Evolutionary conservation across 495 filamentous ascomycete genomes (phyloP).

Genomic region (Penicillium malachiteum): DNA sequence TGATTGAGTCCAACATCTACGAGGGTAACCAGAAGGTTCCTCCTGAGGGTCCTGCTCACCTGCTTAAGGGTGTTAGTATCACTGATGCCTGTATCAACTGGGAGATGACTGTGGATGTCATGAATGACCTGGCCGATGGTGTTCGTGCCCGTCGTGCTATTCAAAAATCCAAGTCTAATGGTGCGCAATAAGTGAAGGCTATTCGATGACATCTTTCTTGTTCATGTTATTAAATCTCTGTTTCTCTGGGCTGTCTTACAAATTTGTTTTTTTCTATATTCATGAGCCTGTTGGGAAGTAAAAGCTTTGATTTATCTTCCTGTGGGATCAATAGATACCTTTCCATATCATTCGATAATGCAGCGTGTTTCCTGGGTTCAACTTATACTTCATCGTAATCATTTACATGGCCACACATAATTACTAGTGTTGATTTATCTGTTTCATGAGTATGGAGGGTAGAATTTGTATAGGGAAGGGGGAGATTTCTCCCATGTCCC

Average conservation of each 20-base stretch:
- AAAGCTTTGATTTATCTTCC: conserved; percentile 1
- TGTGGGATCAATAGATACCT: conserved; percentile 20
- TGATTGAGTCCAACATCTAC: conserved; percentile 98
- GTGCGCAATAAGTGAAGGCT: conserved; percentile 20
- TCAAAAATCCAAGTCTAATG: conserved; percentile 28
- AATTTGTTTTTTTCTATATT: conserved; percentile 3
- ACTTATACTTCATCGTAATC: not conserved
- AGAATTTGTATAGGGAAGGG: not conserved
- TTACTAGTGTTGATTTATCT: not conserved
- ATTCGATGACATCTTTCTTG: not conserved
- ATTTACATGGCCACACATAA: not conserved
- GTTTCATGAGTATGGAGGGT: not conserved
- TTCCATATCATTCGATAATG: conserved; percentile 11
- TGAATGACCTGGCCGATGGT: conserved; percentile 86
- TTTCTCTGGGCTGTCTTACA: not conserved
- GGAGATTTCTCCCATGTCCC: not conserved
- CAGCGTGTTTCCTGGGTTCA: conserved; percentile 2
- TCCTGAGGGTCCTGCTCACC: conserved; percentile 68
- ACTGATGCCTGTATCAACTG: conserved; percentile 98
- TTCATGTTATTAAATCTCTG: not conserved
- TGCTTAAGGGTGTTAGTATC: conserved; percentile 93
- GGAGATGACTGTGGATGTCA: conserved; percentile 79
- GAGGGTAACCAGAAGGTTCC: conserved; percentile 96
- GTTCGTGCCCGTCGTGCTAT: conserved; percentile 67
- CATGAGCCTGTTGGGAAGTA: not conserved